Evolutionary conservation across 306 rosid species (phyloP).

Genomic region (Benincasa hispida): DNA sequence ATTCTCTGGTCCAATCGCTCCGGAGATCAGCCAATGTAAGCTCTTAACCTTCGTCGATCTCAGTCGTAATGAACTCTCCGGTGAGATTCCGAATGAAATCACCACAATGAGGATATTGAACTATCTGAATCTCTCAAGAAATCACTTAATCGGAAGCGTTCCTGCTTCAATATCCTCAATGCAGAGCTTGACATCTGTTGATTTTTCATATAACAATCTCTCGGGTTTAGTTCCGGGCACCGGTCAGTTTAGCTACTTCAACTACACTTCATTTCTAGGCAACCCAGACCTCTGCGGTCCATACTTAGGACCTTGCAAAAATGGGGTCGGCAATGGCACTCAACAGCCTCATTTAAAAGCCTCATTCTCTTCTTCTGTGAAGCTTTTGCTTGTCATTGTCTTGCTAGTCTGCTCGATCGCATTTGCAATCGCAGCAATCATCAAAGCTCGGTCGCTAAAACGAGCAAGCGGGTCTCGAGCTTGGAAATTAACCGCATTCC

Average conservation of each 20-base stretch:
- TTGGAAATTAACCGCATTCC: constrained; percentile 87
- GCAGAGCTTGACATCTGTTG: constrained; percentile 91
- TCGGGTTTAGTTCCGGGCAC: constrained; percentile 96
- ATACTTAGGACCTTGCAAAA: constrained; percentile 75
- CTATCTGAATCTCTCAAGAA: constrained; percentile 74
- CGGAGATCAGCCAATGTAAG: constrained; percentile 74
- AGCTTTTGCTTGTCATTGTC: constrained; percentile 63
- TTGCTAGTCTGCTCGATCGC: constrained; percentile 66
- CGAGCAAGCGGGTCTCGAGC: constrained; percentile 73
- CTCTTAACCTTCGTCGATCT: constrained; percentile 73
- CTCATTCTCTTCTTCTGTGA: constrained; percentile 62
- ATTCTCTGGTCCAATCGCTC: constrained; percentile 52
- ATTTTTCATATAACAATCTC: constrained; percentile 86
- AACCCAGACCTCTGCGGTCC: constrained; percentile 86
- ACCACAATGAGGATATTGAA: constrained; percentile 75
- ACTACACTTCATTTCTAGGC: constrained; percentile 79
- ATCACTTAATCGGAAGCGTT: constrained; percentile 66
- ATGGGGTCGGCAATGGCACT: constrained; percentile 44
- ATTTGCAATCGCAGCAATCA: constrained; percentile 64
- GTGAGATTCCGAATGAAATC: constrained; percentile 68
- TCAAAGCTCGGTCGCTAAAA: constrained; percentile 79
- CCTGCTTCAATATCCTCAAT: constrained; percentile 63
- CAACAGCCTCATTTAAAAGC: constrained; percentile 43
- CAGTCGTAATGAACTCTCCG: constrained; percentile 67
- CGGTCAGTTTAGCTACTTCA: constrained; percentile 93